Percentiles rank a stretch among this genome's conserved stretches.
These are phyloP conservation scores for Sungouiozyma ichnusensis DNA, from an alignment of 805 yeast genomes.

Conservation along the genomic window DNA sequence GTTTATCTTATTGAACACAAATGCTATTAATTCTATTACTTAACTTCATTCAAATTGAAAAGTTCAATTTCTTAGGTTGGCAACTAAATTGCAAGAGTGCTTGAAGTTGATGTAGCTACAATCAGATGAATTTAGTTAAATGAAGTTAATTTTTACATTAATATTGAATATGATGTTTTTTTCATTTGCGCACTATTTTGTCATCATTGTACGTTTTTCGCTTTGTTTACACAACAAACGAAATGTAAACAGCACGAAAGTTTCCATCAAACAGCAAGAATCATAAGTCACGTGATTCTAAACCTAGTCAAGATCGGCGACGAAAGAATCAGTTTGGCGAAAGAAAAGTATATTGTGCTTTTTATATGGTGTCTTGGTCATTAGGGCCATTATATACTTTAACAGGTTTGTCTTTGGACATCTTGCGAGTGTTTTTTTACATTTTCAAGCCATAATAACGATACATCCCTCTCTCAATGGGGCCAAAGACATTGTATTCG, in stretches of 20 bases:
- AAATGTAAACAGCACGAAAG: background rate
- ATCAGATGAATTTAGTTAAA: background rate
- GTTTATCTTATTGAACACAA: background rate
- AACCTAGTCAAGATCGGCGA: too few species aligned
- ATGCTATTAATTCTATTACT: background rate
- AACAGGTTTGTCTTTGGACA: too few species aligned
- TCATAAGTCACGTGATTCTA: background rate
- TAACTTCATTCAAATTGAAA: background rate
- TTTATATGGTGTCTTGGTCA: too few species aligned
- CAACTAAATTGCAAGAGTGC: background rate
- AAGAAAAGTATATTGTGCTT: too few species aligned
- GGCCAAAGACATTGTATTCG: slow-evolving; percentile 33
- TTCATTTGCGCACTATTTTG: background rate
- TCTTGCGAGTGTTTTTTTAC: too few species aligned
- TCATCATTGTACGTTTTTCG: background rate
- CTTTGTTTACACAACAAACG: background rate
- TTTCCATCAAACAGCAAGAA: background rate
- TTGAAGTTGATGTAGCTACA: background rate
- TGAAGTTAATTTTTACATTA: background rate
- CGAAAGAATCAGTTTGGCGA: too few species aligned
- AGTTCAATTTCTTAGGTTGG: background rate
- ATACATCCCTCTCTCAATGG: slow-evolving; percentile 36
- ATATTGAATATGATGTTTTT: background rate
- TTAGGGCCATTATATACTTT: background rate
- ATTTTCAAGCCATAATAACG: slow-evolving; percentile 34